Base-by-base conservation (phyloP, 1,284 basidiomycete species). In the Omphalotus olearius region DNA sequence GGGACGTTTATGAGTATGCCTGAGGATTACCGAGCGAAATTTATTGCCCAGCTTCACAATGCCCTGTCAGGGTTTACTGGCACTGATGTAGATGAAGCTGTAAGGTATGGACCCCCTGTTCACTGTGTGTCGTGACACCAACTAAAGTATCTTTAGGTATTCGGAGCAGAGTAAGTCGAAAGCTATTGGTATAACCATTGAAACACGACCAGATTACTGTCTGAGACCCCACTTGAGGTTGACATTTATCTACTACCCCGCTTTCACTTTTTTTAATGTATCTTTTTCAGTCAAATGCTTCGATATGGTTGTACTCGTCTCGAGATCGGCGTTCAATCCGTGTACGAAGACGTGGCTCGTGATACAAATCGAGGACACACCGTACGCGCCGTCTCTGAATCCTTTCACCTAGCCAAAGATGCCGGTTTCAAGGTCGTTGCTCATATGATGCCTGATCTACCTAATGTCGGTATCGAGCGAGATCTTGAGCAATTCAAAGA, bases 1-100 rank as follows among this genome's bases (percentile, higher is more conserved):
- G 96, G 96, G 42, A 99, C 96, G 3, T 99, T 99, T 70, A 98
- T 99, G 95, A 97, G 93, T 61, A 94, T 98, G 84, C 88, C 95
- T 18, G 93, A 98, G 68, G 91, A 93, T 41, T 99, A 99, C 66
- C 82, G 96, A 52, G 86, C 85, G 60, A 85, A 89, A 57, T 99
- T 99, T 63, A 83, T 99, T 53, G 95, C 96, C 0, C 95, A 98
- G 57, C 77, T 99, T 47, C 97, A 99, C 69, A 99, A 99, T 65
- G 95, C 97, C 0, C 76, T 99, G 6, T 95, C 92, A 16, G 97
- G 97, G 0, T 95, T 91, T 66, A 98, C 95, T 1, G 92, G 93
- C 1, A 79, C 83, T 5, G 91, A 98, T 63, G 84, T 99, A 14
- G 97, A 99, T 62, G 97, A 99, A 69, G 96, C 97, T n/a, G 96